phyloP scores from a whole-genome alignment of 805 yeast genomes.

The Schwanniomyces sp. region DNA sequence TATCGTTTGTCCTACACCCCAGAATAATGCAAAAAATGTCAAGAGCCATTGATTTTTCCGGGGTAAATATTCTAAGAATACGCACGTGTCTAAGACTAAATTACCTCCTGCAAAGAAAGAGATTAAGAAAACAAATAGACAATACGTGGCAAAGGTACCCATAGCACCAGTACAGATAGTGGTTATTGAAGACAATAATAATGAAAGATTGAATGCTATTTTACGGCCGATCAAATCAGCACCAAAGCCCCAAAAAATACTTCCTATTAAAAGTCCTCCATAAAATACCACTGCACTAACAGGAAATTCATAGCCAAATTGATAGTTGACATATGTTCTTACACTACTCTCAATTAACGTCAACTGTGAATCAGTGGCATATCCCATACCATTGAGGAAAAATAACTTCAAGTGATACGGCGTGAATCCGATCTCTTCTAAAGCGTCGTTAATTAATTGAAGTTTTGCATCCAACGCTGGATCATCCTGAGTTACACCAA shows the following conservation, averaged over 20 bases:
- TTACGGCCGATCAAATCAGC: constrained; percentile 58
- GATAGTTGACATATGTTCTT: constrained; percentile 24
- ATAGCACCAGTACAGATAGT: constrained; percentile 57
- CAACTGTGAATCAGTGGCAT: constrained; percentile 33
- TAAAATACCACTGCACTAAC: constrained; percentile 26
- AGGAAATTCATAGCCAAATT: constrained; percentile 24
- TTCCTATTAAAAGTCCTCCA: constrained; percentile 51
- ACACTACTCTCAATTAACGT: constrained; percentile 22
- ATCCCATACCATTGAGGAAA: constrained; percentile 37
- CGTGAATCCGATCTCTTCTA: constrained; percentile 55
- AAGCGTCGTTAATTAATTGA: constrained; percentile 49
- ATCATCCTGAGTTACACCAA: constrained; percentile 19
- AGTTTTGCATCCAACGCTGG: constrained; percentile 39
- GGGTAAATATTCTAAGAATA: constrained; percentile 55
- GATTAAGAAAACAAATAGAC: constrained; percentile 46
- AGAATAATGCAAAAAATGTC: constrained; percentile 51
- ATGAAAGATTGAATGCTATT: constrained; percentile 50
- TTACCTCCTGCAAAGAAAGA: constrained; percentile 58
- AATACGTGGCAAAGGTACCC: constrained; percentile 48
- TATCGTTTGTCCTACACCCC: constrained; percentile 65
- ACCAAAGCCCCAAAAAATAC: constrained; percentile 55
- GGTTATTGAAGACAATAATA: constrained; percentile 49
- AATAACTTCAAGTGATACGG: constrained; percentile 34
- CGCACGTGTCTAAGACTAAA: constrained; percentile 53
- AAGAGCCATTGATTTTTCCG: constrained; percentile 49